Base-by-base conservation (phyloP, 768 basidiomycete species). In the Russula abietina region DNA sequence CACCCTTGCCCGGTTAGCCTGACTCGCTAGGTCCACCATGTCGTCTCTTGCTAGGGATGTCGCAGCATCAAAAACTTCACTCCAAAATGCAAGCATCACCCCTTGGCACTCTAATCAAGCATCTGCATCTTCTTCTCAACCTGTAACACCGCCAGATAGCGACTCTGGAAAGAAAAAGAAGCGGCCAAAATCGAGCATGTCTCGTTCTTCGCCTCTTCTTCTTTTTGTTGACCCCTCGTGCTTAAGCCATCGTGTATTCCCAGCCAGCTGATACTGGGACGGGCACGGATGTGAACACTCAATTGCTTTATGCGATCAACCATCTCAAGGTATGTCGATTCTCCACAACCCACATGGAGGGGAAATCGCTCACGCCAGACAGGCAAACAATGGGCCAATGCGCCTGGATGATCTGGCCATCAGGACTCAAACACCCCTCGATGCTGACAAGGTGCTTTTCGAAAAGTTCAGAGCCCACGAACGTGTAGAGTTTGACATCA, bases 331-430 rank as follows among this genome's bases (percentile, higher is more conserved):
- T 89, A 69, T 61, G 73, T 70, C 48, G 4, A 19, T 2, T 26
- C 16, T 39, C 48, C 38, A 28, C 30, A 22, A 17, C 17, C 22
- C n/a, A 57, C n/a, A 28, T 17, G 16, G 8, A 8, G 4, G 14
- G 10, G 22, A 17, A 19, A 17, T 24, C n/a, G 32, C 45, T 50
- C 32, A 51, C 26, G 32, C 26, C n/a, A 3, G 63, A 22, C 68
- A 87, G 84, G 79, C 81, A 1, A 85, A 88, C 26, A 83, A 81
- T 62, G 86, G 84, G 63, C 93, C 93, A 12, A 91, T 91, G 81
- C 86, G 93, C 4, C 75, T 95, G 52, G 87, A 94, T 73, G 93
- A 96, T 71, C 79, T 96, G 51, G 90, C 93, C 2, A 86, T 94
- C 48, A 79, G 88, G 22, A 90, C 89, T 0, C 83, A 82, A 68